Conservation (phyloP, 164 flowering plant genomes). For the Kingdonia uniflora region DNA sequence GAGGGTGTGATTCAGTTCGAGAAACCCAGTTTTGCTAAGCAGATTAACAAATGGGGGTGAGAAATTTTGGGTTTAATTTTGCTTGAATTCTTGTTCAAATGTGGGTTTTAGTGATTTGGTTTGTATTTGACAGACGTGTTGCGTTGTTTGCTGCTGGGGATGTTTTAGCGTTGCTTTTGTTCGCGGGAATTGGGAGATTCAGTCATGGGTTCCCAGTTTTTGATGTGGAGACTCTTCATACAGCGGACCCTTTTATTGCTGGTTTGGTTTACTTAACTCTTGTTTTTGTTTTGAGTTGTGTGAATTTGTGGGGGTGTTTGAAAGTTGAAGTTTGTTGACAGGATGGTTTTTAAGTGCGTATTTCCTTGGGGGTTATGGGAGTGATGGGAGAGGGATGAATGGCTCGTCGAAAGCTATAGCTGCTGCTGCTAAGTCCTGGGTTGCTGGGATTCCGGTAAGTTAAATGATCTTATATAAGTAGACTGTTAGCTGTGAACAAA, state of each 20-base stretch:
- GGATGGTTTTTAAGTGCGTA: slow-evolving; percentile 93
- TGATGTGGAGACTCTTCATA: slow-evolving; percentile 53
- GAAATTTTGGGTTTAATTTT: too few species aligned
- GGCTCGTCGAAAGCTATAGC: slow-evolving; percentile 53
- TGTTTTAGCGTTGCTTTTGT: slow-evolving; percentile 67
- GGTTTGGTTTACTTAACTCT: slow-evolving; percentile 26
- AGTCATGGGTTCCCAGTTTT: slow-evolving; percentile 75
- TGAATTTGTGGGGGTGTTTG: background rate
- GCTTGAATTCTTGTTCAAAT: too few species aligned
- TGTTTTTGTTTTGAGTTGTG: background rate
- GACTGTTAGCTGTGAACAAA: too few species aligned
- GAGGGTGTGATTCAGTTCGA: slow-evolving; percentile 95
- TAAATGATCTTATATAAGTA: background rate
- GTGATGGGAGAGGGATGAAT: slow-evolving; percentile 77
- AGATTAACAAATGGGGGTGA: slow-evolving; percentile 71
- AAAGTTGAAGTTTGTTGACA: slow-evolving; percentile 13
- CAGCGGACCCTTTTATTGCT: slow-evolving; percentile 89
- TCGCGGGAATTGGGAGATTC: slow-evolving; percentile 80
- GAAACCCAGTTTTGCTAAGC: slow-evolving; percentile 40
- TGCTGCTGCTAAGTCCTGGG: slow-evolving; percentile 85
- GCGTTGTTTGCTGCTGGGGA: slow-evolving; percentile 81
- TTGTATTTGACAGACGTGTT: slow-evolving; percentile 30
- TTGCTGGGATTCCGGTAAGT: slow-evolving; percentile 79
- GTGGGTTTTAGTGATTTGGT: too few species aligned
- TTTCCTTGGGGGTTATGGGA: slow-evolving; percentile 84